Evolutionary conservation across 179 eudicot genomes (phyloP).

Genomic region (Silene coronaria): DNA sequence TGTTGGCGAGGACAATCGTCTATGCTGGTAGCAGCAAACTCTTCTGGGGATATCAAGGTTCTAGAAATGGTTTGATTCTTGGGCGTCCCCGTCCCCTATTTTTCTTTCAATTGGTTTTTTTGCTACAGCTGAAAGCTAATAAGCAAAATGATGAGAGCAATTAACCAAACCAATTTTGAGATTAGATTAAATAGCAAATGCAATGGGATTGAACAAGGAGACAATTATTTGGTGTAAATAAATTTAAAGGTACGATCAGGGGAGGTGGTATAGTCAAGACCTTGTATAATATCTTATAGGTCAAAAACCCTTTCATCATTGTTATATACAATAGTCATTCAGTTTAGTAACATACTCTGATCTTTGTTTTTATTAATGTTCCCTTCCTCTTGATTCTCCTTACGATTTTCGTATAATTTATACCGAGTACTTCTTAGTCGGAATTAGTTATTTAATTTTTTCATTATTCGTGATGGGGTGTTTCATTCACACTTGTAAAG

Average conservation of each 20-base stretch:
- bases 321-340: background rate
- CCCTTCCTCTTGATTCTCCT: too few relatives aligned
- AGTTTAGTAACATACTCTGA: background rate
- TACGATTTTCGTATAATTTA: too few relatives aligned
- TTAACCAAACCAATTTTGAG: slow-evolving; percentile 41
- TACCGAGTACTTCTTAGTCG: too few relatives aligned
- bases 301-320: slow-evolving; percentile 16
- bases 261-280: slow-evolving; percentile 17
- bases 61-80: slow-evolving; percentile 68
- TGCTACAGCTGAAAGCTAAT: background rate
- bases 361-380: too few relatives aligned
- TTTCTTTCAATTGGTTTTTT: slow-evolving; percentile 3
- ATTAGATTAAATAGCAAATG: slow-evolving; percentile 26
- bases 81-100: background rate
- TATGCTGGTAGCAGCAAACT: slow-evolving; percentile 81
- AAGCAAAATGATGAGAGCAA: slow-evolving; percentile 7
- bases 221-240: slow-evolving; percentile 34
- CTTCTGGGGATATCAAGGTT: slow-evolving; percentile 73
- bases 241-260: slow-evolving; percentile 17
- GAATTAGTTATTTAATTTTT: too few relatives aligned
- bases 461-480: too few relatives aligned
- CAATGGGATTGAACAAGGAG: slow-evolving; percentile 20
- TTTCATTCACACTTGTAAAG: too few relatives aligned
- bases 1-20: slow-evolving; percentile 90
- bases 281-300: slow-evolving; percentile 28